A percentile compares a stretch with the other conserved stretches of the same genome.
These are phyloP conservation scores for Hygrocybe coccinea DNA, from an alignment of 768 basidiomycete species.

Conservation along the genomic window DNA sequence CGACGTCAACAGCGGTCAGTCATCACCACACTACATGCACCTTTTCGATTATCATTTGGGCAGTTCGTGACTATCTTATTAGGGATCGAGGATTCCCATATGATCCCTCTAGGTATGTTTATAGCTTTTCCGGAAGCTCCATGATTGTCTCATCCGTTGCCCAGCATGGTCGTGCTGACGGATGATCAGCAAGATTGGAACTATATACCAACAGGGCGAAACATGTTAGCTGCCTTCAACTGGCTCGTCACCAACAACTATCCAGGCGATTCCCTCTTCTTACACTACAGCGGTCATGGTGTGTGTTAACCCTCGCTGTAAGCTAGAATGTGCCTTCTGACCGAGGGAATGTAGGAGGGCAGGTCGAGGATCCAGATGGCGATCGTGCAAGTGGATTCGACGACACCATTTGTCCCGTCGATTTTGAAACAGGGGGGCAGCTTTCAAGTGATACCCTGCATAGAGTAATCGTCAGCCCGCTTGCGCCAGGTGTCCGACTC, in stretches of 20 bases:
- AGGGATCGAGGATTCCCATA: neutral
- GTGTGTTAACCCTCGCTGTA: neutral
- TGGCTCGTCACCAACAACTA: constrained; percentile 65
- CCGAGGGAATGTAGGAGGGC: neutral
- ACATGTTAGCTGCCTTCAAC: constrained; percentile 45
- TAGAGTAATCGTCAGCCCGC: neutral
- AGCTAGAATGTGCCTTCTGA: neutral
- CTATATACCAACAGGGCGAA: constrained; percentile 52
- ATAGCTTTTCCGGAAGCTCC: neutral
- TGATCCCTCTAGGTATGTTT: neutral
- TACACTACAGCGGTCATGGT: constrained; percentile 43
- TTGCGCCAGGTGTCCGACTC: neutral
- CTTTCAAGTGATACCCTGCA: neutral
- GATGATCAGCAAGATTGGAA: constrained; percentile 51
- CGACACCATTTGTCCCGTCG: constrained; percentile 1
- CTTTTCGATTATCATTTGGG: constrained; percentile 13
- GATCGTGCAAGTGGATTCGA: constrained; percentile 1
- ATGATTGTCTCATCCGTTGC: neutral
- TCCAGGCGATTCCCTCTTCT: constrained; percentile 68
- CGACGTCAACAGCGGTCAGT: constrained; percentile 64
- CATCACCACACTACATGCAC: constrained; percentile 34
- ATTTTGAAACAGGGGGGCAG: neutral
- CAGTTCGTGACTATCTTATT: constrained; percentile 14
- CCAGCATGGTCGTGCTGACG: constrained; percentile 20
- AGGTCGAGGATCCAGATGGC: neutral